Conservation (phyloP, 202 grass and related monocot genomes). For the Elaeis oleifera region DNA sequence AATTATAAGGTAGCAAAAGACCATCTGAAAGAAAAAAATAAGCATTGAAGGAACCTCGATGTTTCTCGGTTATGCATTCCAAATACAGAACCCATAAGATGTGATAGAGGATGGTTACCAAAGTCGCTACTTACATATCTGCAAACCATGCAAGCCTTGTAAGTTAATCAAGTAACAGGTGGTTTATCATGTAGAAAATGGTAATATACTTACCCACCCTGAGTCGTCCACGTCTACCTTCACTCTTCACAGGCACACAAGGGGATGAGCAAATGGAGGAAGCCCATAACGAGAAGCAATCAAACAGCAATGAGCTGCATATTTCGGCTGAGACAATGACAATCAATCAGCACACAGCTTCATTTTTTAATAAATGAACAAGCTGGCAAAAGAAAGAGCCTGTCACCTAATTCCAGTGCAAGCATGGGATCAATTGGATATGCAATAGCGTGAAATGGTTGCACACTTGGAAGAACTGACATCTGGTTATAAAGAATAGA, state of each 20-base stretch:
- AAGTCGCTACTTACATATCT: conserved; percentile 94
- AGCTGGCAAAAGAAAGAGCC: background rate
- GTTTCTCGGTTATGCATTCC: conserved; percentile 66
- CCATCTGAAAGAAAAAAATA: no score
- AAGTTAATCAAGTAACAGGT: no score
- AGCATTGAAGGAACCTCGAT: conserved; percentile 41
- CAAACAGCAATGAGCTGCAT: conserved; percentile 74
- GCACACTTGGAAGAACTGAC: conserved; percentile 76
- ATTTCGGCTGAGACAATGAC: conserved; percentile 39
- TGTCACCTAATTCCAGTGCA: conserved; percentile 80
- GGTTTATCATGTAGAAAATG: background rate
- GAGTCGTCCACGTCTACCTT: conserved; percentile 43
- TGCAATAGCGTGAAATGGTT: conserved; percentile 94
- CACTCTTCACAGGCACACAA: conserved; percentile 47
- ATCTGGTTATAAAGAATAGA: conserved; percentile 30
- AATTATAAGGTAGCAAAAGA: no score
- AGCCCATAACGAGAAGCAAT: conserved; percentile 67
- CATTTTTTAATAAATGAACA: no score
- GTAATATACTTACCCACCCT: conserved; percentile 60
- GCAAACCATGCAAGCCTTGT: conserved; percentile 6
- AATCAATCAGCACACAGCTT: background rate
- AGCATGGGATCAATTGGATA: conserved; percentile 76
- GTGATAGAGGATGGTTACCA: conserved; percentile 87
- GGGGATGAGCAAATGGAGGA: conserved; percentile 60
- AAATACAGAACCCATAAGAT: conserved; percentile 93